Percentiles rank a stretch among this genome's conserved stretches.
These are phyloP conservation scores for Crepidotus variabilis DNA, from an alignment of 768 basidiomycete genomes.

Conservation along the genomic window DNA sequence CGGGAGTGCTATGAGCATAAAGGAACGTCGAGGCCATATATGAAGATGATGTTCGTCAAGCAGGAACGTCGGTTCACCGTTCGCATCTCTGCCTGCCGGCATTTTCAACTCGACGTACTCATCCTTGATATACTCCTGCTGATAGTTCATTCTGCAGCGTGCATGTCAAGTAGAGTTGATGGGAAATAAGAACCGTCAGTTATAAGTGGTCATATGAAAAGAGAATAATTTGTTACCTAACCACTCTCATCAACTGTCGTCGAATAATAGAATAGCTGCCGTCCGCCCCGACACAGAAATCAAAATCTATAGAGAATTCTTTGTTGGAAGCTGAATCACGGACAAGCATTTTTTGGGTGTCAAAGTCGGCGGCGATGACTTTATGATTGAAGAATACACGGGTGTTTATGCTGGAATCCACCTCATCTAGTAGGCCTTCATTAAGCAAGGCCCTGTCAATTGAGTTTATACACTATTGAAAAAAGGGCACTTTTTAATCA, in stretches of 20 bases:
- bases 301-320: conserved; percentile 52
- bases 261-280: conserved; percentile 91
- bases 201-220: conserved; percentile 19
- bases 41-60: conserved; percentile 96
- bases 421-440: conserved; percentile 76
- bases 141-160: conserved; percentile 81
- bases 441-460: conserved; percentile 89
- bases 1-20: conserved; percentile 98
- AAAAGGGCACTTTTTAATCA: conserved; percentile 17
- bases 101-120: conserved; percentile 97
- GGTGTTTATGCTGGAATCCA: conserved; percentile 58
- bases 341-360: conserved; percentile 51
- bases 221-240: conserved; percentile 57
- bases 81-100: conserved; percentile 66
- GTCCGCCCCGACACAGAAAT: conserved; percentile 89
- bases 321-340: conserved; percentile 39
- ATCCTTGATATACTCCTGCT: conserved; percentile 92
- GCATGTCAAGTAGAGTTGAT: conserved; percentile 25
- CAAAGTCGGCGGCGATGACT: conserved; percentile 73
- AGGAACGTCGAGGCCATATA: conserved; percentile 98
- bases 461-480: conserved; percentile 85
- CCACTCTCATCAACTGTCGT: conserved; percentile 92
- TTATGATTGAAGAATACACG: conserved; percentile 79
- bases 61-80: conserved; percentile 65
- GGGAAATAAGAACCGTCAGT: conserved; percentile 24